Base-by-base conservation (phyloP, 1,284 basidiomycete species). In the Malassezia equina region DNA sequence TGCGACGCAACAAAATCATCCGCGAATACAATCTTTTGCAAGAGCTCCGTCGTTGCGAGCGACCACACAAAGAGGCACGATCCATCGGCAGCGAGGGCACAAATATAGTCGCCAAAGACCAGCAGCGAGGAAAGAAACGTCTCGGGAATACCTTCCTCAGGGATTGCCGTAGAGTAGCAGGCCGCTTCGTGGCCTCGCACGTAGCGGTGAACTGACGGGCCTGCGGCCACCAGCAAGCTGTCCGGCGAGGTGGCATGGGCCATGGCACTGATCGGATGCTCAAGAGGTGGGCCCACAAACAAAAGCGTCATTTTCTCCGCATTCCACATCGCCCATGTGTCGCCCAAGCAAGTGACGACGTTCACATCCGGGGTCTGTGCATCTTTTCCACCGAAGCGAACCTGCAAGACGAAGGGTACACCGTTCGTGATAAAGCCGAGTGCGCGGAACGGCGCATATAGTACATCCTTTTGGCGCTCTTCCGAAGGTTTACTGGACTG, bases 291-390 rank as follows among this genome's bases (percentile, higher is more conserved):
- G 86, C 91, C 90, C 57, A 94, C 89, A 73, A 98, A 96, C 43
- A 96, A 79, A 44, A 98, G 77, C 15, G 81, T 82, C 86, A 98
- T 90, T 76, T 85, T 88, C 29, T 84, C 86, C 12, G 89, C 90
- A 69, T 95, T 90, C 93, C 93, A 98, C 76, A 96, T 80, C 19
- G 89, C 86, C 93, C 93, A 98, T 64, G 86, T 84, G 60, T 80
- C 82, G 13, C 93, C 93, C 5, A 96, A 76, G 66, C 88, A 91
- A 12, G 90, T 94, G 39, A 95, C 77, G 45, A 98, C 79, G 42
- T 86, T 85, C 49, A 71, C 63, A 34, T 72, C 69, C 1, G 73
- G 63, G 19, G 59, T 62, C 0, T 85, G 83, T 7, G 88, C 84
- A 29, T 89, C 89, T 75, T 90, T 93, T 69, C 85, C 81, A 3